Evolutionary conservation across 495 filamentous ascomycete species (phyloP).

Genomic region (Trichoderma orchidacearum): DNA sequence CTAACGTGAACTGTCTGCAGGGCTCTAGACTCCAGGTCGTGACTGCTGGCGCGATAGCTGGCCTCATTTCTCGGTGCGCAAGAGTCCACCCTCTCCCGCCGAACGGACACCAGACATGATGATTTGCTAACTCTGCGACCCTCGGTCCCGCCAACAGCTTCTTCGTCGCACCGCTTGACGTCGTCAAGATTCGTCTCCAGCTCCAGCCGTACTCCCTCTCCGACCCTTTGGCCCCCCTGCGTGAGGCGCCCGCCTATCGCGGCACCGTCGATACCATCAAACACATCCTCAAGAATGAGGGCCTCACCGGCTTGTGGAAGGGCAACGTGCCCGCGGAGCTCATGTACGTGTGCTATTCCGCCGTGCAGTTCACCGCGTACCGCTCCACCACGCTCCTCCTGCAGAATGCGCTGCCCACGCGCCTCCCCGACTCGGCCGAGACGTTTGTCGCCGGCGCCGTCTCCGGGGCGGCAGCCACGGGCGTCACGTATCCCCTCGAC

Average conservation of each 20-base stretch:
- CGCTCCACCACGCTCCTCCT: slow-evolving; percentile 52
- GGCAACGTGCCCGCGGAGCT: slow-evolving; percentile 92
- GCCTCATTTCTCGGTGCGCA: slow-evolving; percentile 81
- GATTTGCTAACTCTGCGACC: not conserved
- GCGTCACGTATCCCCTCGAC: slow-evolving; percentile 82
- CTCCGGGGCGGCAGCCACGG: slow-evolving; percentile 71
- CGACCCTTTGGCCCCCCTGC: slow-evolving; percentile 44
- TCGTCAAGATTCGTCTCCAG: slow-evolving; percentile 93
- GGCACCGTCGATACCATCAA: slow-evolving; percentile 68
- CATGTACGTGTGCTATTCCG: slow-evolving; percentile 81
- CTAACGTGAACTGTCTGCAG: slow-evolving; percentile 22
- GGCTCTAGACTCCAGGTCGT: slow-evolving; percentile 74
- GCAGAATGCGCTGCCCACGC: slow-evolving; percentile 18
- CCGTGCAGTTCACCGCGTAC: slow-evolving; percentile 85
- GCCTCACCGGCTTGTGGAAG: slow-evolving; percentile 86
- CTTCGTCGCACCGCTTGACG: slow-evolving; percentile 83
- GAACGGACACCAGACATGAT: not conserved
- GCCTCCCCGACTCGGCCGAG: slow-evolving; percentile 41
- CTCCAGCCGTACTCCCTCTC: slow-evolving; percentile 72
- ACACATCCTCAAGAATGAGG: slow-evolving; percentile 63
- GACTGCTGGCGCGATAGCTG: slow-evolving; percentile 73
- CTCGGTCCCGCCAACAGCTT: slow-evolving; percentile 45
- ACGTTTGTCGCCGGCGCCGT: slow-evolving; percentile 67
- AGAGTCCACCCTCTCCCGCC: slow-evolving; percentile 42
- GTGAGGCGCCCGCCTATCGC: slow-evolving; percentile 54